Conservation (phyloP, 163 green algal genomes). For the Scenedesmus sp. region DNA sequence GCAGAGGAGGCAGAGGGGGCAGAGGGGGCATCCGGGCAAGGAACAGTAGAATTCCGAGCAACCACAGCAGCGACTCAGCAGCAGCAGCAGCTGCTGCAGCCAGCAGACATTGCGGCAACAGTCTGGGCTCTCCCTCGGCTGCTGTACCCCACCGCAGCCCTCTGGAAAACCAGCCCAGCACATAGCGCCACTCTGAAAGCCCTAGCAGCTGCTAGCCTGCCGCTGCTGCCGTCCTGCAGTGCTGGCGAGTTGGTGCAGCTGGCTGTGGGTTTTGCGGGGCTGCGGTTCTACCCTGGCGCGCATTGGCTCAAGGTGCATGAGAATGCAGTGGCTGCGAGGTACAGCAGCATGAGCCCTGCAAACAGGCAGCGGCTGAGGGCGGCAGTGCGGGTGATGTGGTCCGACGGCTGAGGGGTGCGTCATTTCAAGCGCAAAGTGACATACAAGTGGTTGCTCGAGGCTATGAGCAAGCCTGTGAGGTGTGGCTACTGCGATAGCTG, state of each 20-base stretch:
- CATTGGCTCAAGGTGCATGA: constrained; percentile 47
- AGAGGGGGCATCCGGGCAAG: neutral
- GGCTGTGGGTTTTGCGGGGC: constrained; percentile 33
- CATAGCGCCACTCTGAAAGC: neutral
- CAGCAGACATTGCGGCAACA: constrained; percentile 31
- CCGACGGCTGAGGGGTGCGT: neutral
- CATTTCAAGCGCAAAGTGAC: too few species aligned
- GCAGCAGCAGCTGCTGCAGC: neutral
- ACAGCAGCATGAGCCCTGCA: neutral
- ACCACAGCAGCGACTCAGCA: neutral
- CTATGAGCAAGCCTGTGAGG: too few species aligned
- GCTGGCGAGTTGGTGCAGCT: constrained; percentile 40
- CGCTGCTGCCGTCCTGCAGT: constrained; percentile 42
- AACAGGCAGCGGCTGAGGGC: constrained; percentile 14
- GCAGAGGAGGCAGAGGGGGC: neutral
- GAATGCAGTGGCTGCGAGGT: constrained; percentile 31
- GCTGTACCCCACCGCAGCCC: neutral
- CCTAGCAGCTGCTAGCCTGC: constrained; percentile 5
- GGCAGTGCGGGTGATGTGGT: constrained; percentile 22
- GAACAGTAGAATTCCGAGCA: neutral
- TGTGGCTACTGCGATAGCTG: too few species aligned
- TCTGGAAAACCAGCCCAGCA: neutral
- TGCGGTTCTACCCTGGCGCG: constrained; percentile 28
- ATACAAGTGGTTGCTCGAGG: too few species aligned
- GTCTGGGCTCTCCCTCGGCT: constrained; percentile 28